phyloP scores from a whole-genome alignment of 257 asterid species.

The Solanum etuberosum region DNA sequence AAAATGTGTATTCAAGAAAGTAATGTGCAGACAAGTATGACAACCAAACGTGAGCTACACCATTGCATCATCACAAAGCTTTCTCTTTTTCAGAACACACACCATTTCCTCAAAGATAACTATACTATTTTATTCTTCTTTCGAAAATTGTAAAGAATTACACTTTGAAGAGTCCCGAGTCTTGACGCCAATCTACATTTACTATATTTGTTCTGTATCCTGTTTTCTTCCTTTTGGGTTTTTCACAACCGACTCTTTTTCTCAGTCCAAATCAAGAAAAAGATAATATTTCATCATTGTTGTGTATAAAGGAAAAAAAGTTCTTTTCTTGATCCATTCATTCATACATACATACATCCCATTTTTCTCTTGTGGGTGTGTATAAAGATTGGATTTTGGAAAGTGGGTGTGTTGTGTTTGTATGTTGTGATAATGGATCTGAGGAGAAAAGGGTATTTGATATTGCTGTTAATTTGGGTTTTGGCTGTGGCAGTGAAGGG shows the following conservation, averaged over 20 bases:
- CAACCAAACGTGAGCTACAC: background rate
- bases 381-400: background rate
- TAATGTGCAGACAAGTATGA: background rate
- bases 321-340: background rate
- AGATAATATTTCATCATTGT: background rate
- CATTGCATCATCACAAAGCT: background rate
- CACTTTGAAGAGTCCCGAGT: background rate
- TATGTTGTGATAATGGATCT: constrained; percentile 19
- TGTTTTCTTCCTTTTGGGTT: background rate
- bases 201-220: background rate
- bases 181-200: background rate
- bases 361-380: background rate
- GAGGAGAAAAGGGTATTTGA: constrained; percentile 8
- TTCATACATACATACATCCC: background rate
- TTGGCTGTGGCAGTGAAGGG: background rate
- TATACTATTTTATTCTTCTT: background rate
- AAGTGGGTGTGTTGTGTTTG: background rate
- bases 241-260: background rate
- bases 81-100: background rate
- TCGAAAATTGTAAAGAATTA: background rate
- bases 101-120: background rate
- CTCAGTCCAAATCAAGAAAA: background rate
- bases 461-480: background rate
- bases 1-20: background rate
- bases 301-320: background rate